These are phyloP conservation scores for Lasiosphaeriaceae sp. DNA, from an alignment of 495 filamentous ascomycete genomes.

Conservation along the genomic window DNA sequence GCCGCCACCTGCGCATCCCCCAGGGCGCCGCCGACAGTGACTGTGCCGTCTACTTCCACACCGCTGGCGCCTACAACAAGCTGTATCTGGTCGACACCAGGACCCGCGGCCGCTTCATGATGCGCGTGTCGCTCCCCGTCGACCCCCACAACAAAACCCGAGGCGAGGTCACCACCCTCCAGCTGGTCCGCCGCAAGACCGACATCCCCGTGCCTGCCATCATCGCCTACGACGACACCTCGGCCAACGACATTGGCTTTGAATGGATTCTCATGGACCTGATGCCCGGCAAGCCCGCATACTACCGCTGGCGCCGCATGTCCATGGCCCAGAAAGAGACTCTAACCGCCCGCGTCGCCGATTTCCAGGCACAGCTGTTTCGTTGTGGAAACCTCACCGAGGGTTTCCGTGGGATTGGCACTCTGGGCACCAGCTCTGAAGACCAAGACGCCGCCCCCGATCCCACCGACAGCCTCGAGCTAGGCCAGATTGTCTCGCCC, in stretches of 20 bases:
- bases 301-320: conserved; percentile 40
- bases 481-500: conserved; percentile 22
- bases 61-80: conserved; percentile 31
- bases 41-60: conserved; percentile 20
- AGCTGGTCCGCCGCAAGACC: conserved; percentile 42
- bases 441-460: background rate
- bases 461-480: conserved; percentile 3
- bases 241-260: conserved; percentile 46
- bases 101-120: conserved; percentile 30
- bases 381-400: conserved; percentile 19
- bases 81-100: conserved; percentile 32
- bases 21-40: background rate
- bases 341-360: conserved; percentile 36
- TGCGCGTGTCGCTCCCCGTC: conserved; percentile 54
- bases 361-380: conserved; percentile 29
- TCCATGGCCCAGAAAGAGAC: conserved; percentile 31
- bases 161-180: conserved; percentile 55
- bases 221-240: conserved; percentile 43
- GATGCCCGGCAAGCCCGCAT: conserved; percentile 39
- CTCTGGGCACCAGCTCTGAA: conserved; percentile 7
- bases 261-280: conserved; percentile 59
- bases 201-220: conserved; percentile 50
- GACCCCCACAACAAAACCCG: conserved; percentile 48
- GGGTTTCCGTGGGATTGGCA: conserved; percentile 38
- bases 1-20: conserved; percentile 21